These are phyloP conservation scores for Stephania japonica DNA, from an alignment of 164 flowering plant species.

Conservation along the genomic window DNA sequence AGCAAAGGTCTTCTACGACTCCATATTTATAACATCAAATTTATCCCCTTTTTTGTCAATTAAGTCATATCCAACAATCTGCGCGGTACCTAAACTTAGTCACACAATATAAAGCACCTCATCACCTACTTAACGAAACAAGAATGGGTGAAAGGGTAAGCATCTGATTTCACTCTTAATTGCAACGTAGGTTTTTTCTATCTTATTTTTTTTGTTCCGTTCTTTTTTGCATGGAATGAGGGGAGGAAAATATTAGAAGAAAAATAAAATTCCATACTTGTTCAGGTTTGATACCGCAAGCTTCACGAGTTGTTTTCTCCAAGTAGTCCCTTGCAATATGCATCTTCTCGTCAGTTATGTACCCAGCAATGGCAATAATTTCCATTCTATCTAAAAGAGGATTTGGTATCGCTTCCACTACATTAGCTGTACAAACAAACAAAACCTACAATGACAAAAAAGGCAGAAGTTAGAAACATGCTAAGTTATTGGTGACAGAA, in stretches of 20 bases:
- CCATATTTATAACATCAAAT: background rate
- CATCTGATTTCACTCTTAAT: background rate
- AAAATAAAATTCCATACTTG: conserved; percentile 38
- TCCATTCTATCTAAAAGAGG: conserved; percentile 99
- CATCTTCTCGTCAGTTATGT: conserved; percentile 94
- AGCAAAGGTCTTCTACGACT: no score
- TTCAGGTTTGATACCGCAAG: conserved; percentile 89
- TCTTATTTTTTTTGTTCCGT: no score
- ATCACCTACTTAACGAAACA: background rate
- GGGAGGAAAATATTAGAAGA: background rate
- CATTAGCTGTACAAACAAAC: conserved; percentile 98
- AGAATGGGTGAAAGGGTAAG: background rate
- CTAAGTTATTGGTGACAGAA: conserved; percentile 2
- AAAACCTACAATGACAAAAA: conserved; percentile 59
- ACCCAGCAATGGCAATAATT: conserved; percentile 87
- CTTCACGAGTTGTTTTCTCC: conserved; percentile 82
- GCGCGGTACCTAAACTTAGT: background rate
- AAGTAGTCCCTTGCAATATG: conserved; percentile 93
- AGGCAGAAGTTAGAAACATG: background rate
- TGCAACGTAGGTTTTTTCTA: no score
- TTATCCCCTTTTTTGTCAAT: background rate
- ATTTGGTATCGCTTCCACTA: conserved; percentile 77
- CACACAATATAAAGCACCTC: background rate
- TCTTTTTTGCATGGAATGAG: background rate
- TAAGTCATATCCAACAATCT: background rate